Evolutionary conservation across 78 protist species (phyloP).

Genomic region (Emiliania huxleyi): DNA sequence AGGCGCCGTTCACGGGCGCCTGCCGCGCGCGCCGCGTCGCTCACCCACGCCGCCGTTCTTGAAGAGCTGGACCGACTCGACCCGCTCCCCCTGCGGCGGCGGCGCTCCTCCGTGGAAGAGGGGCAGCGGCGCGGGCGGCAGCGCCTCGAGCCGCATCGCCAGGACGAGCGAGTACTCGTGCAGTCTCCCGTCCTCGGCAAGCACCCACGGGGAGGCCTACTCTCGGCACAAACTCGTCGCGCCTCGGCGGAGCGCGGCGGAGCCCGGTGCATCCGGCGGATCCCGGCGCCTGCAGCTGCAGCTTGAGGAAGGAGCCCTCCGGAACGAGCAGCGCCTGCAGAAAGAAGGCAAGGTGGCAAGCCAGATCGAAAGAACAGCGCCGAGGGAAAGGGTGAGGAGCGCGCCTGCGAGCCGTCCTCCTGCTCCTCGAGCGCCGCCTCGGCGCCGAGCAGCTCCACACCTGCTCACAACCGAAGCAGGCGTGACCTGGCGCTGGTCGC

Average conservation of each 20-base stretch:
- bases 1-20: no score
- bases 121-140: not conserved
- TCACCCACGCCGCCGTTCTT: conserved; percentile 47
- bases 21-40: no score
- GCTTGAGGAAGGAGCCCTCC: not conserved
- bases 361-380: no score
- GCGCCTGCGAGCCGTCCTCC: not conserved
- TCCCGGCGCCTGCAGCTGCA: not conserved
- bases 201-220: not conserved
- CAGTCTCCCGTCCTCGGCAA: not conserved
- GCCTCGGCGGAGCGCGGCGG: no score
- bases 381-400: no score
- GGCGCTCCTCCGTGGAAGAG: not conserved
- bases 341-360: no score
- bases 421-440: not conserved
- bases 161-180: not conserved
- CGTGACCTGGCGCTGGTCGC: no score
- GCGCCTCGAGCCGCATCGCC: not conserved
- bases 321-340: conserved; percentile 8
- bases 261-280: no score
- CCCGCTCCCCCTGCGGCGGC: not conserved
- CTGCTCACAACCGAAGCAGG: no score
- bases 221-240: no score
- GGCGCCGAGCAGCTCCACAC: not conserved
- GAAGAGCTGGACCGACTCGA: not conserved